A percentile compares a stretch with the other conserved stretches of the same genome.
Conservation (phyloP, 129 eudicot species). For the Flaveria trinervia region DNA sequence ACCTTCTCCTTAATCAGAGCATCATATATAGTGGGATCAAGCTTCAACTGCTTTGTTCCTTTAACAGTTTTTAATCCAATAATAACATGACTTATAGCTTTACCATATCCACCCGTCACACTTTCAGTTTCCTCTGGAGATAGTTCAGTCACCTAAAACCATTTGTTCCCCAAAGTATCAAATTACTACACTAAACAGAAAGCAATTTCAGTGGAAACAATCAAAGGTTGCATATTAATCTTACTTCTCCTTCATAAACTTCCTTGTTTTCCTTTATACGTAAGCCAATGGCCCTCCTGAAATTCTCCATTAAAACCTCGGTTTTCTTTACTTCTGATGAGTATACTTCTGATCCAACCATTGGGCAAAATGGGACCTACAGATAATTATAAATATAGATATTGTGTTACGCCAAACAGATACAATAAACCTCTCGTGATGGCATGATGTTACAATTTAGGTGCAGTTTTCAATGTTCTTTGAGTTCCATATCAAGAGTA, state of each 20-base stretch:
- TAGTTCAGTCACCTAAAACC: conserved; percentile 84
- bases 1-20: conserved; percentile 97
- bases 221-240: conserved; percentile 10
- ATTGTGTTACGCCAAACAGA: too few relatives aligned
- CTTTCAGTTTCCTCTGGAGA: conserved; percentile 98
- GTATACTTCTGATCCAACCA: conserved; percentile 99
- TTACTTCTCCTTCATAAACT: conserved; percentile 98
- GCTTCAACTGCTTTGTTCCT: conserved; percentile 96
- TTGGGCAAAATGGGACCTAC: conserved; percentile 98
- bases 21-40: conserved; percentile 95
- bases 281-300: conserved; percentile 91
- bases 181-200: neutral
- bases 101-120: conserved; percentile 95
- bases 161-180: neutral
- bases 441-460: too few relatives aligned
- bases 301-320: conserved; percentile 93
- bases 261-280: conserved; percentile 98
- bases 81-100: conserved; percentile 92
- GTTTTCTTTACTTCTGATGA: conserved; percentile 99
- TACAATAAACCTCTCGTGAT: too few relatives aligned
- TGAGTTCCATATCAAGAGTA: too few relatives aligned
- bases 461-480: too few relatives aligned
- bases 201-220: neutral
- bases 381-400: neutral
- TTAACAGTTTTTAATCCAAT: conserved; percentile 93